Conservation (phyloP, 371 early-diverging fungal species). For the Rhizomucor miehei region DNA sequence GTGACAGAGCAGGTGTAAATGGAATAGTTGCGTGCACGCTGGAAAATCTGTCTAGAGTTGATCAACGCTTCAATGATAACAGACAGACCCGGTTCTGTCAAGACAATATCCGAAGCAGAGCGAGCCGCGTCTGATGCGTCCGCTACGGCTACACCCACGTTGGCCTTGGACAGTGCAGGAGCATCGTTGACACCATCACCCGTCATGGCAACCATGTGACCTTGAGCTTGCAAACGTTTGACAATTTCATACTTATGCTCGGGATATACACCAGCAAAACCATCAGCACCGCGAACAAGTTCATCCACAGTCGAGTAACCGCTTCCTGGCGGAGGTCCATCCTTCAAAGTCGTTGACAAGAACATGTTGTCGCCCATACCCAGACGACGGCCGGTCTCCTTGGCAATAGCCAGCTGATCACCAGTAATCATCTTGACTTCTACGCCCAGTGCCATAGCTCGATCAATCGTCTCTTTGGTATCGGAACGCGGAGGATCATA, state of each 20-base stretch:
- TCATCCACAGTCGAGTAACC: slow-evolving; percentile 80
- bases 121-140: slow-evolving; percentile 76
- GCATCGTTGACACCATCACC: slow-evolving; percentile 98
- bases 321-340: slow-evolving; percentile 61
- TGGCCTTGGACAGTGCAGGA: slow-evolving; percentile 86
- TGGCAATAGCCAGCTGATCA: slow-evolving; percentile 90
- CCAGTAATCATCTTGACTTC: slow-evolving; percentile 96
- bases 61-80: slow-evolving; percentile 67
- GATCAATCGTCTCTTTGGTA: slow-evolving; percentile 80
- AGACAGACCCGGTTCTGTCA: slow-evolving; percentile 74
- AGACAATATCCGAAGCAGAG: slow-evolving; percentile 74
- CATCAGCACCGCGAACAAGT: slow-evolving; percentile 73
- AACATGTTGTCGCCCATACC: slow-evolving; percentile 73
- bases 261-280: slow-evolving; percentile 90
- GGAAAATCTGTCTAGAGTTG: slow-evolving; percentile 67
- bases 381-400: slow-evolving; percentile 77
- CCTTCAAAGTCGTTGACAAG: slow-evolving; percentile 72
- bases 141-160: slow-evolving; percentile 82
- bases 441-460: slow-evolving; percentile 83
- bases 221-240: slow-evolving; percentile 79
- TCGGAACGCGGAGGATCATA: slow-evolving; percentile 89
- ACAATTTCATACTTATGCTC: slow-evolving; percentile 95
- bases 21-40: slow-evolving; percentile 63
- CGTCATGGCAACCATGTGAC: slow-evolving; percentile 86
- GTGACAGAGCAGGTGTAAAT: slow-evolving; percentile 62